These are phyloP conservation scores for Kodamaea restingae DNA, from an alignment of 805 yeast genomes.

Conservation along the genomic window DNA sequence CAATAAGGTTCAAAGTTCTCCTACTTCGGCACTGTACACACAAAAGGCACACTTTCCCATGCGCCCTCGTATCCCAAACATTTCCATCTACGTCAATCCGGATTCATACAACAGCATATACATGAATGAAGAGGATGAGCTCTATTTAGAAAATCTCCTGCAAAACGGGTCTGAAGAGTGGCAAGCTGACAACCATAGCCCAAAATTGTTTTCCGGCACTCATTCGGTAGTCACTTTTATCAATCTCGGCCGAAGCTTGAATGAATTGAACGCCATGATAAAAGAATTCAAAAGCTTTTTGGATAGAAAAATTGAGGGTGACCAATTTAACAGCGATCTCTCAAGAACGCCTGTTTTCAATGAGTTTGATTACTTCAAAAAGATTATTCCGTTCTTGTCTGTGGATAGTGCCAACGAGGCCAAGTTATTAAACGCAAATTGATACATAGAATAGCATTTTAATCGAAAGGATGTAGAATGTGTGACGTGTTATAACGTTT, in stretches of 20 bases:
- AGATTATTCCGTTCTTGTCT: constrained; percentile 37
- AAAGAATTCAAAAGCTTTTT: constrained; percentile 45
- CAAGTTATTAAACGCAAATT: constrained; percentile 30
- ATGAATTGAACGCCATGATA: constrained; percentile 48
- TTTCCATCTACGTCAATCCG: constrained; percentile 29
- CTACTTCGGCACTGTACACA: background rate
- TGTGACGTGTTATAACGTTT: too few relatives aligned
- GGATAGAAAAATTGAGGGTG: constrained; percentile 26
- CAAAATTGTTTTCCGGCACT: constrained; percentile 5
- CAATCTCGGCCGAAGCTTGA: constrained; percentile 45
- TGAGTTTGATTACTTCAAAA: constrained; percentile 33
- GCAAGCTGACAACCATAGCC: constrained; percentile 2
- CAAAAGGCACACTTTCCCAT: constrained; percentile 14
- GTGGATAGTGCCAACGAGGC: constrained; percentile 31
- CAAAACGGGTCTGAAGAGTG: constrained; percentile 6
- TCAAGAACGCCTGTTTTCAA: constrained; percentile 6
- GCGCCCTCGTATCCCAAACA: constrained; percentile 25
- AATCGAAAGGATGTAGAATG: too few relatives aligned
- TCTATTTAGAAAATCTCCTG: constrained; percentile 12
- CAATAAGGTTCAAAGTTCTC: constrained; percentile 1
- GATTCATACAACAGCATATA: constrained; percentile 26
- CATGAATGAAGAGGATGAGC: constrained; percentile 29
- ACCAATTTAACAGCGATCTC: constrained; percentile 18
- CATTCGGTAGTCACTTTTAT: constrained; percentile 17
- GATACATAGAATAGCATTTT: constrained; percentile 1